Percentiles rank a stretch among this genome's conserved stretches.
Evolutionary conservation across 2,329 filamentous ascomycete species (phyloP).

Genomic region (Stemphylium beticola): DNA sequence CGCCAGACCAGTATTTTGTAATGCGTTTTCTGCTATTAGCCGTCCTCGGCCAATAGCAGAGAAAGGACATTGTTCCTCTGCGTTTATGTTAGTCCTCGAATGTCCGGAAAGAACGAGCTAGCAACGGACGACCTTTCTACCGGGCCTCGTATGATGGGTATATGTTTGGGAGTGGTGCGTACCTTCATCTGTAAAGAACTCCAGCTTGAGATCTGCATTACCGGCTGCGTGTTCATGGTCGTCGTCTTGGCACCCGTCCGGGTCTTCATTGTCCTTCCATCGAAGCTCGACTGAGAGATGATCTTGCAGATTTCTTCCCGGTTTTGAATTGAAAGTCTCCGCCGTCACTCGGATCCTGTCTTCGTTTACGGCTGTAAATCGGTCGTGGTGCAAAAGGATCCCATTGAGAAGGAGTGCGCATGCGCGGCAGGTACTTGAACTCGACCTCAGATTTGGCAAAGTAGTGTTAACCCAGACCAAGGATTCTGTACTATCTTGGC

Average conservation of each 20-base stretch:
- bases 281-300: conserved; percentile 45
- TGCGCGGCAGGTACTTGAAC: conserved; percentile 38
- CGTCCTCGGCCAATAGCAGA: conserved; percentile 45
- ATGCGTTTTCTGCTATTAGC: conserved; percentile 35
- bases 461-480: conserved; percentile 38
- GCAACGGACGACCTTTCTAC: conserved; percentile 2
- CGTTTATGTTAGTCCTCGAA: conserved; percentile 21
- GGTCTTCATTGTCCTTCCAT: conserved; percentile 31
- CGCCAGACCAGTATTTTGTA: conserved; percentile 38
- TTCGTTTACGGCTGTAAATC: conserved; percentile 35
- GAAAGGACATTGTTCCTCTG: conserved; percentile 44
- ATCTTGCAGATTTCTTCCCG: conserved; percentile 28
- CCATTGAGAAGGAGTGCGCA: conserved; percentile 45
- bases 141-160: background rate
- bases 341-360: conserved; percentile 34
- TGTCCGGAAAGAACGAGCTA: conserved; percentile 4
- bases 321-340: conserved; percentile 31
- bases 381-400: conserved; percentile 41
- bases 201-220: conserved; percentile 45
- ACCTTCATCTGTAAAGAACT: conserved; percentile 47
- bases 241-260: conserved; percentile 26
- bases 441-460: conserved; percentile 37
- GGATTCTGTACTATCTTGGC: conserved; percentile 21
- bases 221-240: conserved; percentile 28
- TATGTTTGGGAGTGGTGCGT: conserved; percentile 9